Evolutionary conservation across 140 eudicot species (phyloP).

Genomic region (Senecio squalidus): DNA sequence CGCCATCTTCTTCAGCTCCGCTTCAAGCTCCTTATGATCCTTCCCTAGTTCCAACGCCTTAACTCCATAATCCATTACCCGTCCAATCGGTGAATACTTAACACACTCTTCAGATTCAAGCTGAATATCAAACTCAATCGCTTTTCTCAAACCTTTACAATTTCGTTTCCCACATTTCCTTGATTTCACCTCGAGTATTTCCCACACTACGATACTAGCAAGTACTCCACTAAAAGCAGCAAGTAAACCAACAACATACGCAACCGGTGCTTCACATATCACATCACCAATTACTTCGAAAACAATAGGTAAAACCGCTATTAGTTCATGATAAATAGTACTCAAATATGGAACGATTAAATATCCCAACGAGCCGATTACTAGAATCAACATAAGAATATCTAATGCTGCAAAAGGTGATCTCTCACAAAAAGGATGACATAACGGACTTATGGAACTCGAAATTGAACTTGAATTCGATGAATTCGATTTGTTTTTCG

Average conservation of each 20-base stretch:
- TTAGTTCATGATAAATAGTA: slow-evolving; percentile 6
- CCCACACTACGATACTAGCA: slow-evolving; percentile 22
- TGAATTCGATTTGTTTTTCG: background rate
- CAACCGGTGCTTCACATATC: slow-evolving; percentile 27
- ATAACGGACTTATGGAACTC: slow-evolving; percentile 2
- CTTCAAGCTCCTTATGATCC: slow-evolving; percentile 41
- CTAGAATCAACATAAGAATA: slow-evolving; percentile 28
- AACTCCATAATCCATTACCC: slow-evolving; percentile 4
- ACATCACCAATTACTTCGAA: slow-evolving; percentile 17
- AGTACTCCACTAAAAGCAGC: slow-evolving; percentile 25
- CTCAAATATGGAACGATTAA: slow-evolving; percentile 27
- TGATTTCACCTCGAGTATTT: slow-evolving; percentile 19
- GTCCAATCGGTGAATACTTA: slow-evolving; percentile 18
- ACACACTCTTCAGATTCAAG: slow-evolving; percentile 41
- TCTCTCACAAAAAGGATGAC: slow-evolving; percentile 28
- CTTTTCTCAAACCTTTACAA: slow-evolving; percentile 39
- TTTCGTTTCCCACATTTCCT: slow-evolving; percentile 37
- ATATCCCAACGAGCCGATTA: slow-evolving; percentile 30
- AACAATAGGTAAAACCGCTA: slow-evolving; percentile 12
- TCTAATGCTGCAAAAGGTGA: slow-evolving; percentile 33
- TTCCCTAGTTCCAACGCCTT: slow-evolving; percentile 37
- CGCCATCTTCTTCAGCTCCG: slow-evolving; percentile 49
- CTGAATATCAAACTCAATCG: slow-evolving; percentile 43
- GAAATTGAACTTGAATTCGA: background rate
- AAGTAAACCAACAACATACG: slow-evolving; percentile 27